These are phyloP conservation scores for Teunomyces stri DNA, from an alignment of 805 yeast genomes.

Conservation along the genomic window DNA sequence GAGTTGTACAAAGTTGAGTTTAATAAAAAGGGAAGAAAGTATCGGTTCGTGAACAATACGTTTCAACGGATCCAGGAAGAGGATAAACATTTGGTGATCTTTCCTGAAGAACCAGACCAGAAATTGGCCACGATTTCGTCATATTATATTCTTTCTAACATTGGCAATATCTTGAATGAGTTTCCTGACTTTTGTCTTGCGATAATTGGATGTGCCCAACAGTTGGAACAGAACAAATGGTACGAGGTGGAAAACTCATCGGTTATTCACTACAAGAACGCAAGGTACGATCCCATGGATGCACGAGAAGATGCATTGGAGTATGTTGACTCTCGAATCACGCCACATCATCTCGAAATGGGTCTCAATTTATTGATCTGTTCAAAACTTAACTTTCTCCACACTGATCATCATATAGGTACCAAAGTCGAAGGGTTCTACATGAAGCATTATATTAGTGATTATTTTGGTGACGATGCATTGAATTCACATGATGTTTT, in stretches of 20 bases:
- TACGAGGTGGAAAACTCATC: conserved; percentile 45
- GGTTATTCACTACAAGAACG: conserved; percentile 34
- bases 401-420: conserved; percentile 55
- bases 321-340: conserved; percentile 24
- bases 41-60: conserved; percentile 46
- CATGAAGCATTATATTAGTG: conserved; percentile 36
- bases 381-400: conserved; percentile 50
- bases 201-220: conserved; percentile 49
- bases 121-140: conserved; percentile 42
- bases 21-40: conserved; percentile 47
- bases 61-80: conserved; percentile 50
- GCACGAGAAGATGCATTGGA: conserved; percentile 32
- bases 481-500: conserved; percentile 41
- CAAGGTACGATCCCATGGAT: conserved; percentile 30
- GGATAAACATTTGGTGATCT: conserved; percentile 46
- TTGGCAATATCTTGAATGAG: conserved; percentile 35
- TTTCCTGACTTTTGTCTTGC: conserved; percentile 44
- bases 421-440: conserved; percentile 48
- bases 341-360: conserved; percentile 33
- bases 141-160: conserved; percentile 38
- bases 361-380: conserved; percentile 46
- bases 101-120: conserved; percentile 26
- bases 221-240: conserved; percentile 50
- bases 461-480: conserved; percentile 40
- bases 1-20: conserved; percentile 34